These are phyloP conservation scores for Sphagnum magellanicum DNA, from an alignment of 228 moss, liverwort and hornwort species.

Conservation along the genomic window DNA sequence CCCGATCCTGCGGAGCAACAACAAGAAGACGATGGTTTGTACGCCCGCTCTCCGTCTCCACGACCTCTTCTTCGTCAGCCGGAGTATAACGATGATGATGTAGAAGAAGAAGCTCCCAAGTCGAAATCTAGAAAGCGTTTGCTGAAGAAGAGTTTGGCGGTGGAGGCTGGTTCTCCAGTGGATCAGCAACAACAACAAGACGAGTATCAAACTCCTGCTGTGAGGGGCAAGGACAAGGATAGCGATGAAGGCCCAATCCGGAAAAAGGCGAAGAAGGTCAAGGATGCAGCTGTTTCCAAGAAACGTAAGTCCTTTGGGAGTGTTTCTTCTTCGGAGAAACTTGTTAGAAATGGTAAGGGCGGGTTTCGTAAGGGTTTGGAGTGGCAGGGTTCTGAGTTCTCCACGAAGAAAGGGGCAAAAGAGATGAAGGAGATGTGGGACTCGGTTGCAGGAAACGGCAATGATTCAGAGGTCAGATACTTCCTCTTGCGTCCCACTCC, in stretches of 20 bases:
- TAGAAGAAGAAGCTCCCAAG: constrained; percentile 17
- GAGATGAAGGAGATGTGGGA: constrained; percentile 73
- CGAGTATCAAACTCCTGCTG: neutral
- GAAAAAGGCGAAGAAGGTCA: constrained; percentile 31
- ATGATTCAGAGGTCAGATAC: constrained; percentile 53
- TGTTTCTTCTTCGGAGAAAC: constrained; percentile 15
- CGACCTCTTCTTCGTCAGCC: neutral
- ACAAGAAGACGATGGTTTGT: constrained; percentile 16
- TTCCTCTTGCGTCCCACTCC: neutral
- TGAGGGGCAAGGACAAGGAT: constrained; percentile 19
- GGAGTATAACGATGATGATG: neutral
- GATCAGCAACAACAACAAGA: constrained; percentile 6
- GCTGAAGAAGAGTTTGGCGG: constrained; percentile 59
- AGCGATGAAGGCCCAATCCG: constrained; percentile 20
- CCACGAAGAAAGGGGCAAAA: constrained; percentile 54
- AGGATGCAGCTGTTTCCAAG: constrained; percentile 12
- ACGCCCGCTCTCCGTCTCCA: constrained; percentile 25
- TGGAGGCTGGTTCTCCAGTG: constrained; percentile 10
- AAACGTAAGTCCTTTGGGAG: constrained; percentile 12
- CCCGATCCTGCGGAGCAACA: constrained; percentile 21
- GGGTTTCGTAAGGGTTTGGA: constrained; percentile 15
- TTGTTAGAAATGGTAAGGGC: constrained; percentile 4
- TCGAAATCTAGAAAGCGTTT: constrained; percentile 69
- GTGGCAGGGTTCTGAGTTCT: neutral
- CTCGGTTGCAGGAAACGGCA: constrained; percentile 45